Evolutionary conservation across 257 asterid genomes (phyloP).

Genomic region (Capsicum pubescens): DNA sequence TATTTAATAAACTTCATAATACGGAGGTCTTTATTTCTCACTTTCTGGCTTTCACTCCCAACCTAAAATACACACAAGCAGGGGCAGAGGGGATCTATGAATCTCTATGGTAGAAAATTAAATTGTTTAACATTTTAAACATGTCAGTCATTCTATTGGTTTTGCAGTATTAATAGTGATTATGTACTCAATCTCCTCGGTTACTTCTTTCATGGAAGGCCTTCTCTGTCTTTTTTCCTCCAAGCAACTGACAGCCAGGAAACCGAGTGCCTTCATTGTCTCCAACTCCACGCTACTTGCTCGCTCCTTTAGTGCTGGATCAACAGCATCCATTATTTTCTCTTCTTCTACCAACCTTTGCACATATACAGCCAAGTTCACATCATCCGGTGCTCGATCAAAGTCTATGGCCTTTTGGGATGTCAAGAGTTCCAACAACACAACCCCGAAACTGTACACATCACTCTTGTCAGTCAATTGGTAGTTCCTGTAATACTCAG

Average conservation of each 20-base stretch:
- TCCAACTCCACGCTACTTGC: slow-evolving; percentile 65
- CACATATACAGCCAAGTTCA: slow-evolving; percentile 82
- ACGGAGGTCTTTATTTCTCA: neutral
- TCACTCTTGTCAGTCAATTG: slow-evolving; percentile 93
- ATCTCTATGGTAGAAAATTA: too few species aligned
- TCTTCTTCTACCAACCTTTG: slow-evolving; percentile 82
- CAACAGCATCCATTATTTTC: slow-evolving; percentile 73
- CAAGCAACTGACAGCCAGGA: slow-evolving; percentile 80
- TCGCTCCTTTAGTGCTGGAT: slow-evolving; percentile 70
- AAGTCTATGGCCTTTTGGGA: slow-evolving; percentile 91
- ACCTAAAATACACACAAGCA: neutral
- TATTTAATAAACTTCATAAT: neutral
- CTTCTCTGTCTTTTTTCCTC: slow-evolving; percentile 81
- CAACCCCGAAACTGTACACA: slow-evolving; percentile 92
- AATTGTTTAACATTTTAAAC: neutral
- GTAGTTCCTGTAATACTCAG: slow-evolving; percentile 85
- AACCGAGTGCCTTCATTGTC: slow-evolving; percentile 91
- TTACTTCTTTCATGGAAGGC: slow-evolving; percentile 96
- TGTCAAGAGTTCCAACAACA: slow-evolving; percentile 78
- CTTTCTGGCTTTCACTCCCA: neutral
- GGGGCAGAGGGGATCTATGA: too few species aligned
- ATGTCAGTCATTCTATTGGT: slow-evolving; percentile 9
- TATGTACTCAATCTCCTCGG: slow-evolving; percentile 82
- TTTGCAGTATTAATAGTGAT: slow-evolving; percentile 61
- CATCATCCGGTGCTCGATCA: slow-evolving; percentile 66